Conservation (phyloP, 2,329 filamentous ascomycete species). For the Fusarium sp. region DNA sequence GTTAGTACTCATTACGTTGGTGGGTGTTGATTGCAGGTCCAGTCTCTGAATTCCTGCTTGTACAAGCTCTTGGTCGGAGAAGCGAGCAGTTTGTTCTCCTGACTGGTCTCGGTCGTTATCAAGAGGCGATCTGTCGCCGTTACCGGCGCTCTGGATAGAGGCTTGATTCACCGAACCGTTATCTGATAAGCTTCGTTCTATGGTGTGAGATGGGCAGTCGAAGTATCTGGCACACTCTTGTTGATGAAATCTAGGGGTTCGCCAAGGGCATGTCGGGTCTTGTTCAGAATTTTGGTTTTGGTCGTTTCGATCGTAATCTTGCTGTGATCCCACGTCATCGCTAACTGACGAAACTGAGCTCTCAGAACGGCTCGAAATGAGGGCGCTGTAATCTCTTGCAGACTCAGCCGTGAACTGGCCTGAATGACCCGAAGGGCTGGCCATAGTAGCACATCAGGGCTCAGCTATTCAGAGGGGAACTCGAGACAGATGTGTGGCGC, state of each 20-base stretch:
- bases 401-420: conserved; percentile 35
- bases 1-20: conserved; percentile 1
- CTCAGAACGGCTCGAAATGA: conserved; percentile 32
- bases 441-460: conserved; percentile 44
- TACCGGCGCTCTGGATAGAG: conserved; percentile 22
- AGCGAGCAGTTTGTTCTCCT: conserved; percentile 18
- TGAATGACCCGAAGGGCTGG: conserved; percentile 40
- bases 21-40: background rate
- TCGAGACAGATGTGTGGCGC: conserved; percentile 17
- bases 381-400: conserved; percentile 25
- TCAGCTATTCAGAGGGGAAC: conserved; percentile 6
- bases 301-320: conserved; percentile 10
- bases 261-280: conserved; percentile 51
- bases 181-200: conserved; percentile 53
- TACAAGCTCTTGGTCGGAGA: conserved; percentile 32
- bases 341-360: conserved; percentile 56
- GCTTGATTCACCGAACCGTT: conserved; percentile 41
- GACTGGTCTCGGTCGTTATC: conserved; percentile 17
- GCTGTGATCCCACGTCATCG: conserved; percentile 35
- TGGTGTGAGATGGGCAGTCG: conserved; percentile 60
- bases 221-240: conserved; percentile 60
- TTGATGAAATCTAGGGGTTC: conserved; percentile 53
- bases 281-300: conserved; percentile 6
- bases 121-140: conserved; percentile 10
- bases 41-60: conserved; percentile 13